These are phyloP conservation scores for Friedmanniomyces endolithicus DNA, from an alignment of 495 filamentous ascomycete genomes.

Conservation along the genomic window DNA sequence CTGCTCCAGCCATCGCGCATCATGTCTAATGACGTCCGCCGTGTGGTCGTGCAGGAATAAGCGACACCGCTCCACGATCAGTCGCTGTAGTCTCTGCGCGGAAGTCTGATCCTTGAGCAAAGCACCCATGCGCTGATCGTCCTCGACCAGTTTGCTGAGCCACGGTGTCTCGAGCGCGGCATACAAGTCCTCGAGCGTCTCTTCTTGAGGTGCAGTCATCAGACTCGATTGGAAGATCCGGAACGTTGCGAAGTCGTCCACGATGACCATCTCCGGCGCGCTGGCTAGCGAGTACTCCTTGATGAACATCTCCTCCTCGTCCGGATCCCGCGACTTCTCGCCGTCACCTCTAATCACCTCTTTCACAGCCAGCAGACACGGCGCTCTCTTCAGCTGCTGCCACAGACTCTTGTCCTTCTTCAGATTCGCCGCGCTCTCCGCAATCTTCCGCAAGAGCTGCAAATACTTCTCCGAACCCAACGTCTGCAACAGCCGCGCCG, in stretches of 20 bases:
- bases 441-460: conserved; percentile 61
- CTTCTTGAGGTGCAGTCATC: conserved; percentile 77
- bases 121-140: conserved; percentile 45
- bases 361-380: conserved; percentile 67
- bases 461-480: conserved; percentile 80
- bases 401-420: conserved; percentile 69
- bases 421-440: conserved; percentile 52
- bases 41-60: conserved; percentile 72
- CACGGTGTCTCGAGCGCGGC: conserved; percentile 45
- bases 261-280: conserved; percentile 59
- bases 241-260: conserved; percentile 79
- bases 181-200: conserved; percentile 75
- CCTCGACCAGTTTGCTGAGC: conserved; percentile 48
- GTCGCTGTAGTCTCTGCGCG: conserved; percentile 52
- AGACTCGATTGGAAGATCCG: conserved; percentile 70
- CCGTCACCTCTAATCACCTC: conserved; percentile 41
- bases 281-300: conserved; percentile 62
- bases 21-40: conserved; percentile 59
- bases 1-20: conserved; percentile 78
- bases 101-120: conserved; percentile 40
- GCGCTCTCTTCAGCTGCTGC: conserved; percentile 58
- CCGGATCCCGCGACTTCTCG: conserved; percentile 32
- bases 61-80: conserved; percentile 72
- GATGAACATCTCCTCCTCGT: conserved; percentile 61
- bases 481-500: conserved; percentile 61